phyloP scores from a whole-genome alignment of 352 stramenopile species.

The Phytophthora constricta region DNA sequence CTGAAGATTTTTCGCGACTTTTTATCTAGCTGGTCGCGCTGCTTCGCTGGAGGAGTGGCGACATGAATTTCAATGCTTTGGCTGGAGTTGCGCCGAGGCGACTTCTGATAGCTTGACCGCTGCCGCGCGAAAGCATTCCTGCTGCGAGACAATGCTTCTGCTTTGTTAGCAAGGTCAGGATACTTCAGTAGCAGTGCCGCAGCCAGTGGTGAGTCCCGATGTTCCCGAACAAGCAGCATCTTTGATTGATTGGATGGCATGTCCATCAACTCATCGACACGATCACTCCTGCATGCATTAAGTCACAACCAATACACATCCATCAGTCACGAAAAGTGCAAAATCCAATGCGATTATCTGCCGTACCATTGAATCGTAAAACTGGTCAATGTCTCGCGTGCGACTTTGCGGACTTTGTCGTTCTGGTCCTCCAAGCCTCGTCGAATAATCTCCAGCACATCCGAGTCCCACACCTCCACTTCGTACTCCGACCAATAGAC shows the following conservation, averaged over 20 bases:
- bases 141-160: constrained; percentile 17
- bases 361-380: constrained; percentile 62
- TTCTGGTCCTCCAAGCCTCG: constrained; percentile 56
- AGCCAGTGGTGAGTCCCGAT: constrained; percentile 50
- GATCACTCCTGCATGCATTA: constrained; percentile 48
- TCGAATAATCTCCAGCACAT: constrained; percentile 61
- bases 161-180: constrained; percentile 40
- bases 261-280: constrained; percentile 52
- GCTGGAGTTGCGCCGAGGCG: constrained; percentile 23
- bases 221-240: constrained; percentile 53
- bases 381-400: constrained; percentile 53
- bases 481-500: constrained; percentile 61
- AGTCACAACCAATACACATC: background rate
- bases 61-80: constrained; percentile 46
- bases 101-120: constrained; percentile 36
- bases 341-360: background rate
- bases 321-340: background rate
- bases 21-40: constrained; percentile 8
- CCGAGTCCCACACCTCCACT: constrained; percentile 46
- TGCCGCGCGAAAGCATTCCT: constrained; percentile 24
- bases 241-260: constrained; percentile 49
- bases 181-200: constrained; percentile 49
- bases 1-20: background rate
- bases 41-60: constrained; percentile 29
- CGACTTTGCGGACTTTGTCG: constrained; percentile 43